These are phyloP conservation scores for Penicillium sp. DNA, from an alignment of 2,329 filamentous ascomycete genomes.

Conservation along the genomic window DNA sequence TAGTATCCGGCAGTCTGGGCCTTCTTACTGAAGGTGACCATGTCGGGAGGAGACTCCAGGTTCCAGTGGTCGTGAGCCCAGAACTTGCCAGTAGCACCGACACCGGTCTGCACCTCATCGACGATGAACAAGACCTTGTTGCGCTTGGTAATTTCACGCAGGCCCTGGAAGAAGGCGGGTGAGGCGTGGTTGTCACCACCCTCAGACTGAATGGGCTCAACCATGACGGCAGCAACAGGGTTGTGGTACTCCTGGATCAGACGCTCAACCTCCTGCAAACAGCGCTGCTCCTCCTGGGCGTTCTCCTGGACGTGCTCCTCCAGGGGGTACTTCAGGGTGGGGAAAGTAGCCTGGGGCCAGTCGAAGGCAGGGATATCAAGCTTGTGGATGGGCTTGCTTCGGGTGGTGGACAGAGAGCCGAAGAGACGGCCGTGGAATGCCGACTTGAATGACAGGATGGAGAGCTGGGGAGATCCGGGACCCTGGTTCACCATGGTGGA, in stretches of 20 bases:
- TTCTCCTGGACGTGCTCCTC: constrained; percentile 78
- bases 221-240: constrained; percentile 75
- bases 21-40: constrained; percentile 95
- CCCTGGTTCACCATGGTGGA: constrained; percentile 77
- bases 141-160: constrained; percentile 70
- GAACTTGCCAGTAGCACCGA: constrained; percentile 90
- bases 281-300: constrained; percentile 73
- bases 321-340: constrained; percentile 79
- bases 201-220: constrained; percentile 92
- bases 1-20: constrained; percentile 92
- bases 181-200: constrained; percentile 93
- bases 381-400: constrained; percentile 92
- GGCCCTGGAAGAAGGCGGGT: constrained; percentile 78
- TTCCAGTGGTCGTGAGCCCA: constrained; percentile 97
- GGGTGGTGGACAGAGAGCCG: constrained; percentile 80
- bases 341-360: constrained; percentile 90
- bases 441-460: constrained; percentile 83
- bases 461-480: constrained; percentile 74
- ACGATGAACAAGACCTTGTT: constrained; percentile 77
- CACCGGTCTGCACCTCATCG: constrained; percentile 90
- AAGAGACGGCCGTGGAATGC: constrained; percentile 91
- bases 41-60: constrained; percentile 74
- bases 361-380: constrained; percentile 91
- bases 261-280: constrained; percentile 77
- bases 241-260: constrained; percentile 75